Conservation (phyloP, 2,329 filamentous ascomycete species). For the Bertia moriformis region DNA sequence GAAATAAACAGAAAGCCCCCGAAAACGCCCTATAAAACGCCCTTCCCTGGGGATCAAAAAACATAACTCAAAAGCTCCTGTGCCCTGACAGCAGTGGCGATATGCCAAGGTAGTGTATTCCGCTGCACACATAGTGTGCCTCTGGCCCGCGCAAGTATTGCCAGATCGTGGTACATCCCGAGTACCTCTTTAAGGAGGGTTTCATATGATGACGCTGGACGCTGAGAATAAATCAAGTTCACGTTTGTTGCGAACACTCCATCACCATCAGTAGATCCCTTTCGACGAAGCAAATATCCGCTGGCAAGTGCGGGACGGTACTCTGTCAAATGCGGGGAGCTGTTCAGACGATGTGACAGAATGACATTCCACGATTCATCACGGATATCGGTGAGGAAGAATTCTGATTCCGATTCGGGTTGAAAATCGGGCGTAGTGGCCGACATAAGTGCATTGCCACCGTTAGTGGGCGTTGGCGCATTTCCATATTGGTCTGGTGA, state of each 20-base stretch:
- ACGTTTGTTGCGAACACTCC: conserved; percentile 22
- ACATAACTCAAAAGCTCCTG: conserved; percentile 23
- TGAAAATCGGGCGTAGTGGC: conserved; percentile 15
- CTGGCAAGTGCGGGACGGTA: conserved; percentile 23
- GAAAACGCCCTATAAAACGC: neutral
- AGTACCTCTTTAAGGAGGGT: conserved; percentile 22
- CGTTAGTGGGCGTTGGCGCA: conserved; percentile 17
- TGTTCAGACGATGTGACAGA: conserved; percentile 30
- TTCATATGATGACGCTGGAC: conserved; percentile 13
- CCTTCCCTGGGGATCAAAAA: conserved; percentile 9
- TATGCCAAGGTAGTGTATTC: conserved; percentile 27
- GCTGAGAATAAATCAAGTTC: conserved; percentile 20
- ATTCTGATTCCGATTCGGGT: conserved; percentile 33
- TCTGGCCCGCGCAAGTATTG: conserved; percentile 21
- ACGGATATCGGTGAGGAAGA: conserved; percentile 36
- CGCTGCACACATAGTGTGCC: conserved; percentile 22
- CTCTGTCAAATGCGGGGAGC: conserved; percentile 21
- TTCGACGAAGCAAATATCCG: conserved; percentile 27
- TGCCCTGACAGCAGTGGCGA: conserved; percentile 24
- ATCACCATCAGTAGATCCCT: conserved; percentile 20
- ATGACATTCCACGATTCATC: conserved; percentile 46
- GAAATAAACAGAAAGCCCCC: no score
- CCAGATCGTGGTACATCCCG: conserved; percentile 25
- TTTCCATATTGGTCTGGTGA: conserved; percentile 23
- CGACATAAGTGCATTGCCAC: conserved; percentile 18